A percentile compares a stretch with the other conserved stretches of the same genome.
phyloP scores from a whole-genome alignment of 345 rosid genomes.

The Citrus inodora region DNA sequence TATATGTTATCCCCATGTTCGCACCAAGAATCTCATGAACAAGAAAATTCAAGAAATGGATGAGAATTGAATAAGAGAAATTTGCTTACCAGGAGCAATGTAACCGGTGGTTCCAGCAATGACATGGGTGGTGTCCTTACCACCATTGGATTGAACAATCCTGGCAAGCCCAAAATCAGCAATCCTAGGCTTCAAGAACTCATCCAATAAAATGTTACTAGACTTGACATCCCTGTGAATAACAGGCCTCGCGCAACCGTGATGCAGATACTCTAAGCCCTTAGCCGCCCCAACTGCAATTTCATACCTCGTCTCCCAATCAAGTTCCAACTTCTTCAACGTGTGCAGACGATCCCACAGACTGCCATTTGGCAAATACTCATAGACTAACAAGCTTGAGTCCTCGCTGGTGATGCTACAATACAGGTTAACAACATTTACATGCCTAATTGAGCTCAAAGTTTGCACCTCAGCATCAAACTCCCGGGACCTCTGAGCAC shows the following conservation, averaged over 20 bases:
- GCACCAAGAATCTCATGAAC: not conserved
- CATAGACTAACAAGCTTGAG: conserved; percentile 85
- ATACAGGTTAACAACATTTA: conserved; percentile 88
- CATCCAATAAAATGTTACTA: conserved; percentile 80
- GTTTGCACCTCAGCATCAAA: conserved; percentile 83
- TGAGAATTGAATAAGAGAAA: not conserved
- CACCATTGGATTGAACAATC: conserved; percentile 54
- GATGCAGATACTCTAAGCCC: conserved; percentile 90
- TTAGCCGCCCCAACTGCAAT: conserved; percentile 80
- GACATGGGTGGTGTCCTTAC: conserved; percentile 62
- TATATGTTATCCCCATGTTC: not conserved
- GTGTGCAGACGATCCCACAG: conserved; percentile 83
- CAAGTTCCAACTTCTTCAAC: conserved; percentile 56
- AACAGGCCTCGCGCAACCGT: conserved; percentile 67
- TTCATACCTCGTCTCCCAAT: conserved; percentile 81
- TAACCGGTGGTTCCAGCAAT: conserved; percentile 92
- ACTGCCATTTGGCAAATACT: conserved; percentile 89
- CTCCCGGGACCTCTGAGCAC: conserved; percentile 46
- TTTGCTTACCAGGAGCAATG: conserved; percentile 84
- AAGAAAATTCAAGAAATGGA: not conserved
- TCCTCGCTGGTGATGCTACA: conserved; percentile 92
- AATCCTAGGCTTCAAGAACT: conserved; percentile 79
- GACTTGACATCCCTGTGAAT: conserved; percentile 89
- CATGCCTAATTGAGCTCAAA: conserved; percentile 84
- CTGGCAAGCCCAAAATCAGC: conserved; percentile 97